A percentile compares a stretch with the other conserved stretches of the same genome.
phyloP scores from a whole-genome alignment of 495 filamentous ascomycete species.

The Neurospora sp. region DNA sequence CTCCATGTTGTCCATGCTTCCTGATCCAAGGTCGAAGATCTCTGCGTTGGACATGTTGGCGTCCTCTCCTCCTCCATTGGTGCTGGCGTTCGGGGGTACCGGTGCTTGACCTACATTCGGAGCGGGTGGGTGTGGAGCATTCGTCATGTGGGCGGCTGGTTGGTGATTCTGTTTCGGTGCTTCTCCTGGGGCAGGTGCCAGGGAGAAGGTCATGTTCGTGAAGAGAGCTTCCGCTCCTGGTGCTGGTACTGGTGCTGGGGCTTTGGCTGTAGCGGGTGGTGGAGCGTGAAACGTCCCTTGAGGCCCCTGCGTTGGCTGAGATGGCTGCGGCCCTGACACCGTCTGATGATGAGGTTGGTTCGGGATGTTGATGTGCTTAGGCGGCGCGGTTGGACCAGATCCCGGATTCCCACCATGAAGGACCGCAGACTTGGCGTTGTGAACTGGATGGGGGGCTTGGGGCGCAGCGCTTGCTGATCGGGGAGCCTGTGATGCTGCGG shows the following conservation, averaged over 20 bases:
- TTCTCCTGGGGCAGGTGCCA: slow-evolving; percentile 25
- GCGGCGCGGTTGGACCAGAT: background rate
- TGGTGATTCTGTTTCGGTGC: slow-evolving; percentile 3
- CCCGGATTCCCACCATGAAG: background rate
- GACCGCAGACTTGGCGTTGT: background rate
- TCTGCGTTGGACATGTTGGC: slow-evolving; percentile 15
- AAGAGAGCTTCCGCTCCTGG: slow-evolving; percentile 20
- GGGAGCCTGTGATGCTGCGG: slow-evolving; percentile 24
- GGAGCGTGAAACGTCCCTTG: slow-evolving; percentile 5
- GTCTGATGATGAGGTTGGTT: background rate
- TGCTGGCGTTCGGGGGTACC: background rate
- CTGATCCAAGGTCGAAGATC: slow-evolving; percentile 26
- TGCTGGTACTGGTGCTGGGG: slow-evolving; percentile 5
- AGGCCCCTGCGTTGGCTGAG: background rate
- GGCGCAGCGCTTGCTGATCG: background rate
- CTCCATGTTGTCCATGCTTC: slow-evolving; percentile 23
- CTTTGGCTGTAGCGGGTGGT: background rate
- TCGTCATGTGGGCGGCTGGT: background rate
- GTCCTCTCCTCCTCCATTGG: background rate
- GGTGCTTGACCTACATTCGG: slow-evolving; percentile 2
- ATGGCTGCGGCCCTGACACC: background rate
- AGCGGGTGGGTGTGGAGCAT: background rate
- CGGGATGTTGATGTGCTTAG: background rate
- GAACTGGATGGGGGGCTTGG: slow-evolving; percentile 1
- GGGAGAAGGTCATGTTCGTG: slow-evolving; percentile 36